These are phyloP conservation scores for Poterioochromonas sp. DNA, from an alignment of 352 stramenopile species.

Conservation along the genomic window DNA sequence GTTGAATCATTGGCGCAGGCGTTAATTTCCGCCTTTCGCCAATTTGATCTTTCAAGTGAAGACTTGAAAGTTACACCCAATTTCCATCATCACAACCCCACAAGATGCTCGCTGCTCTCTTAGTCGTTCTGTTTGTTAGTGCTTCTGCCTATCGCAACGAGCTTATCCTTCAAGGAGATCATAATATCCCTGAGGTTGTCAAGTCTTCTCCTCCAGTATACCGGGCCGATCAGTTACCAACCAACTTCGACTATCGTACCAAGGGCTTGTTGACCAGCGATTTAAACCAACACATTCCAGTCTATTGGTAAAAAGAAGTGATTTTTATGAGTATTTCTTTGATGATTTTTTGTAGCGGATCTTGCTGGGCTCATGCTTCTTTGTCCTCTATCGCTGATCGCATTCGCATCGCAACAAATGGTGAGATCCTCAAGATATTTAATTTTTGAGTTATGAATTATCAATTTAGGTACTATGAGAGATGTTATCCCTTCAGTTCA, in stretches of 20 bases:
- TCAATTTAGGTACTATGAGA: background rate
- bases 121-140: background rate
- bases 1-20: too few relatives aligned
- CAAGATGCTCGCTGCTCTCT: too few relatives aligned
- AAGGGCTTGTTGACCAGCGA: background rate
- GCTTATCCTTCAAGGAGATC: background rate
- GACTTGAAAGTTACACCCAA: too few relatives aligned
- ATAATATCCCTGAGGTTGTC: background rate
- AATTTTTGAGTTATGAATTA: background rate
- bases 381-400: constrained; percentile 37
- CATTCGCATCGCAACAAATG: constrained; percentile 7
- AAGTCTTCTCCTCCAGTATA: background rate
- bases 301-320: too few relatives aligned
- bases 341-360: too few relatives aligned
- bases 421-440: background rate
- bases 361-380: constrained; percentile 74
- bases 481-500: constrained; percentile 31
- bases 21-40: too few relatives aligned
- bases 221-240: background rate
- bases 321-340: too few relatives aligned
- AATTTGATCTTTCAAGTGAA: too few relatives aligned
- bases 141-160: too few relatives aligned
- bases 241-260: background rate
- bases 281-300: constrained; percentile 6
- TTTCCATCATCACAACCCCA: too few relatives aligned